Evolutionary conservation across 2,329 filamentous ascomycete species (phyloP).

Genomic region (Colletotrichum graminicola): DNA sequence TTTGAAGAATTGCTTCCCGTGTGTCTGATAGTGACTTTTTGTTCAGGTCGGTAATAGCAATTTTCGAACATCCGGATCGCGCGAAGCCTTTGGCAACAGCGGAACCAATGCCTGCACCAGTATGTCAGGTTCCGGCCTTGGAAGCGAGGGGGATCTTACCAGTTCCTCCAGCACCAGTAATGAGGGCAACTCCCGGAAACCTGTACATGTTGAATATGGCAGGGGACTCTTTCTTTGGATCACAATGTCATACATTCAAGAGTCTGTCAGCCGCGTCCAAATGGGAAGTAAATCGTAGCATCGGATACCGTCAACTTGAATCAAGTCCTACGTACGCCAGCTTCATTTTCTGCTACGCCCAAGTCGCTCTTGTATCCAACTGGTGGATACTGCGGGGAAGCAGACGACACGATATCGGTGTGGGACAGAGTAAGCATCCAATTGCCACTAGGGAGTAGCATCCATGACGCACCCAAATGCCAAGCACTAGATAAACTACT

Average conservation of each 20-base stretch:
- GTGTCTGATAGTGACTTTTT: slow-evolving; percentile 54
- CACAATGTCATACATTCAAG: not conserved
- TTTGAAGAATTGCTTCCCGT: slow-evolving; percentile 48
- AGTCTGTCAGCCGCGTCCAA: not conserved
- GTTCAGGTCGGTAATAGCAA: slow-evolving; percentile 68
- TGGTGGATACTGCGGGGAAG: slow-evolving; percentile 39
- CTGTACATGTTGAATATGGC: slow-evolving; percentile 30
- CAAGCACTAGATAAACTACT: no score
- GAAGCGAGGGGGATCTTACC: slow-evolving; percentile 48
- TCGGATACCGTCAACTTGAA: slow-evolving; percentile 6
- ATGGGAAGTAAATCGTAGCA: not conserved
- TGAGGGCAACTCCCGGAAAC: slow-evolving; percentile 60
- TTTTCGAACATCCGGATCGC: slow-evolving; percentile 60
- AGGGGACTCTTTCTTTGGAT: not conserved
- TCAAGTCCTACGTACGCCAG: slow-evolving; percentile 16
- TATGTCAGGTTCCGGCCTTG: not conserved
- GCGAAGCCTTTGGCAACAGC: slow-evolving; percentile 65
- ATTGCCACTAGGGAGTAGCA: not conserved
- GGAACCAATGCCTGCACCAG: slow-evolving; percentile 64
- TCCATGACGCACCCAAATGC: not conserved
- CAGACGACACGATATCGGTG: slow-evolving; percentile 20
- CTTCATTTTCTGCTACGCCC: not conserved
- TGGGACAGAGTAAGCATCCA: not conserved
- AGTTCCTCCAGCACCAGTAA: slow-evolving; percentile 62
- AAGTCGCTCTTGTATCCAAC: not conserved